phyloP scores from a whole-genome alignment of 441 rosid genomes.

The Bruguiera hainesii region DNA sequence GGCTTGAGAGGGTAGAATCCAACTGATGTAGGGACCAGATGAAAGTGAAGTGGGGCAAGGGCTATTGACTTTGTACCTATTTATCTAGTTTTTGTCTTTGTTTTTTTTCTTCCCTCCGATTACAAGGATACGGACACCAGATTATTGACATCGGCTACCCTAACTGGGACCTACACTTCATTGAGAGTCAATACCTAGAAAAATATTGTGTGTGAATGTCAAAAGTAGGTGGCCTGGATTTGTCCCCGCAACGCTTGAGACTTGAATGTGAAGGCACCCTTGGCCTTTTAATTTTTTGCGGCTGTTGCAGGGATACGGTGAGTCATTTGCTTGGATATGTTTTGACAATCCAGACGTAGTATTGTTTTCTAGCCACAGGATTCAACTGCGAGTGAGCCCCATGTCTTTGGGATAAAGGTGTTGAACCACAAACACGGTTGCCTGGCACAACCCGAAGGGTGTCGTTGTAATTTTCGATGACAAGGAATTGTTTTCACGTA shows the following conservation, averaged over 20 bases:
- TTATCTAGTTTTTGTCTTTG: background rate
- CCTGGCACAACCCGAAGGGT: too few species aligned
- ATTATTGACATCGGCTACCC: background rate
- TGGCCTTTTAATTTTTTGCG: background rate
- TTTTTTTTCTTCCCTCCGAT: background rate
- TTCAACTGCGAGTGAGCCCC: too few species aligned
- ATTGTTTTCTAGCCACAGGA: too few species aligned
- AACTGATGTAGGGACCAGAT: slow-evolving; percentile 29
- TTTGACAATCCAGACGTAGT: background rate
- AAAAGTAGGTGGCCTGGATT: background rate
- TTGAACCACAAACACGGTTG: too few species aligned
- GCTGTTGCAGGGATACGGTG: background rate
- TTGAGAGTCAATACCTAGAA: slow-evolving; percentile 1
- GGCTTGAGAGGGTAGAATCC: slow-evolving; percentile 25
- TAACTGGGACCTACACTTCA: slow-evolving; percentile 10
- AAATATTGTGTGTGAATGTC: slow-evolving; percentile 10
- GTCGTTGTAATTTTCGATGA: too few species aligned
- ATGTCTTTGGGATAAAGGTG: too few species aligned
- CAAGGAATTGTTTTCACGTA: too few species aligned
- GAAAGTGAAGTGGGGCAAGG: slow-evolving; percentile 22
- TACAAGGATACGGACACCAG: slow-evolving; percentile 4
- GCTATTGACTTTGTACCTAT: background rate
- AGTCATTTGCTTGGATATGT: background rate
- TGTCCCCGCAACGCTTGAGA: background rate
- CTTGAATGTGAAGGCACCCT: background rate